Base-by-base conservation (phyloP, 345 rosid genomes). In the Leavenworthia alabamica region DNA sequence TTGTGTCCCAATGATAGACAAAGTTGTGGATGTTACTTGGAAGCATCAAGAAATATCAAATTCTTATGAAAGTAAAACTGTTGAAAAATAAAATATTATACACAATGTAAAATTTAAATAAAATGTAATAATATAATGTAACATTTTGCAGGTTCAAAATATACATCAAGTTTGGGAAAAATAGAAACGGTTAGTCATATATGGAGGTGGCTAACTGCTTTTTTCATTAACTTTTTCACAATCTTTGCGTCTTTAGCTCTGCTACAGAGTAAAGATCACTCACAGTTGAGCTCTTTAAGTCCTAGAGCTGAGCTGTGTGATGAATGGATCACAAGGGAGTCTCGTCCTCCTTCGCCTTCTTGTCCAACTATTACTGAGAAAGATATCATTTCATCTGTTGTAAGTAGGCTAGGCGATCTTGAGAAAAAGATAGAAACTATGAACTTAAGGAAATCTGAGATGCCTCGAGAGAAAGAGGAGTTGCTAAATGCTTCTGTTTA, bases 401-500 rank as follows among this genome's bases (percentile, higher is more conserved):
- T 78, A 70, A 81, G 73, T 29, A 80, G 82, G 70, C 59, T 88
- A 28, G 73, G 75, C 10, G 84, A 80, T 63, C 87, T 91, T 22
- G 98, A 88, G 78, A 78, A 80, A 75, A 88, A 80, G 75, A 66
- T 88, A 49, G 83, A 82, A 56, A 64, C 71, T 43, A 77, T 88
- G 26, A 82, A 77, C 47, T 69, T 67, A 35, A 91, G 60, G 79
- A 73, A 84, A 60, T 31, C 33, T 19, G 79, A 73, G 66, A 84
- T 92, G 98, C 90, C 98, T 17, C 76, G 12, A 13, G 90, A 88
- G 78, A 84, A 92, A 74, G 88, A 80, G 71, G 93, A 86, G 72
- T 62, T 92, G 79, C 74, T 88, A 36, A 77, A 81, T 80, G 85
- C 85, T 66, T 86, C 96, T 66, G 83, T 88, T 56, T 83, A 60